Base-by-base conservation (phyloP, 768 basidiomycete species). In the Tulasnella sp. region DNA sequence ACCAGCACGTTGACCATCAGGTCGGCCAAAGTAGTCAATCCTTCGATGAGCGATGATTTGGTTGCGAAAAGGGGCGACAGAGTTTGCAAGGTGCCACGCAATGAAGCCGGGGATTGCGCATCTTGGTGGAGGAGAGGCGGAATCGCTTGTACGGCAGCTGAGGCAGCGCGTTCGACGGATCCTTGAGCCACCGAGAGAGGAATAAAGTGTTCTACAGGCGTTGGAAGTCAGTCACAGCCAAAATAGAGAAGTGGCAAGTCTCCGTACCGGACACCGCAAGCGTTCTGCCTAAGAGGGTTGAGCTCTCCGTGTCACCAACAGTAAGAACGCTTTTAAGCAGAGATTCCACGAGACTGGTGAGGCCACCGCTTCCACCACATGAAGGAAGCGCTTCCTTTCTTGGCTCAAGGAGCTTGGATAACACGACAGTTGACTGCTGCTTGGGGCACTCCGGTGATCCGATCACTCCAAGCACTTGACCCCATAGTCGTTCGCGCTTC, bases 181-280 rank as follows among this genome's bases (percentile, higher is more conserved):
- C 7, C 22, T 31, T 76, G 42, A 20, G 46, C 48, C 22, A 50
- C 24, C 1, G 50, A 34, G 16, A 37, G 34, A 12, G 54, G 42
- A 54, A 78, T 37, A 40, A 78, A 78, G 20, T 58, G 54, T 9
- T 41, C 77, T 78, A 64, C 3, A 42, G 22, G 20, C 37, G 37
- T 60, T 20, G 34, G 34, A 69, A 12, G 28, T 69, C 28, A 69
- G 31, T 44, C 4, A 37, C 40, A 40, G 74, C 9, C 34, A 42
- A 41, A n/a, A 31, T 2, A 16, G 22, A 3, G 76, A 77, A 50
- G 22, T 11, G 18, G 40, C n/a, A 31, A 7, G 37, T 22, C 37
- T 40, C 22, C 74, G 24, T 37, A 73, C 74, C 22, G n/a, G 41
- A 40, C n/a, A 24, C 14, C 31, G 18, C 74, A 42, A 75, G 74